Conservation (phyloP, 352 stramenopile genomes). For the Discostella stelligera region DNA sequence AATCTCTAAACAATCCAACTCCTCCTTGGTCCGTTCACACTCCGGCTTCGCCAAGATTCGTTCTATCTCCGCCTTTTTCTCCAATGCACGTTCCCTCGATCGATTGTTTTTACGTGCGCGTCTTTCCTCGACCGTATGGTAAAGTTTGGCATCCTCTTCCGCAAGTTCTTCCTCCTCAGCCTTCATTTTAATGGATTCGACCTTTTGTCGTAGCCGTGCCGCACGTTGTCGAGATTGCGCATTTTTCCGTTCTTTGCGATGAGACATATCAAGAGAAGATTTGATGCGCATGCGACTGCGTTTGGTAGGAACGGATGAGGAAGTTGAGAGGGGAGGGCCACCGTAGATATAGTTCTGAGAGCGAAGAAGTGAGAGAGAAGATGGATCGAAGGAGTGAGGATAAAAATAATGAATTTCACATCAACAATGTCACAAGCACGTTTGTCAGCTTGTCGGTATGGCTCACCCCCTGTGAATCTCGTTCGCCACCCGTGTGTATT, state of each 20-base stretch:
- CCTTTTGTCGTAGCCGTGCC: constrained; percentile 42
- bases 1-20: constrained; percentile 51
- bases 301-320: constrained; percentile 3
- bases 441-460: not conserved
- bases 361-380: not conserved
- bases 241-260: constrained; percentile 68
- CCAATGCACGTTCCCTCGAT: constrained; percentile 47
- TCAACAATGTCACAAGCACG: not conserved
- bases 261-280: constrained; percentile 24
- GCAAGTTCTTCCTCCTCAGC: constrained; percentile 27
- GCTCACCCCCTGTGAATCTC: constrained; percentile 9
- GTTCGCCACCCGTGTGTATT: constrained; percentile 1
- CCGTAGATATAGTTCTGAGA: constrained; percentile 9
- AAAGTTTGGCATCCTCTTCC: constrained; percentile 47
- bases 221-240: constrained; percentile 61
- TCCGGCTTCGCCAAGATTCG: constrained; percentile 50
- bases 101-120: constrained; percentile 56
- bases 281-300: constrained; percentile 18
- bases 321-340: not conserved
- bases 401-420: too few species aligned
- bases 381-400: too few species aligned
- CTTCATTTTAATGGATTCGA: constrained; percentile 46
- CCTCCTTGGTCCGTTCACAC: constrained; percentile 43
- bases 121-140: constrained; percentile 43
- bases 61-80: constrained; percentile 61